A percentile compares a stretch with the other conserved stretches of the same genome.
Evolutionary conservation across 345 rosid genomes (phyloP).

Genomic region (Salix viminalis): DNA sequence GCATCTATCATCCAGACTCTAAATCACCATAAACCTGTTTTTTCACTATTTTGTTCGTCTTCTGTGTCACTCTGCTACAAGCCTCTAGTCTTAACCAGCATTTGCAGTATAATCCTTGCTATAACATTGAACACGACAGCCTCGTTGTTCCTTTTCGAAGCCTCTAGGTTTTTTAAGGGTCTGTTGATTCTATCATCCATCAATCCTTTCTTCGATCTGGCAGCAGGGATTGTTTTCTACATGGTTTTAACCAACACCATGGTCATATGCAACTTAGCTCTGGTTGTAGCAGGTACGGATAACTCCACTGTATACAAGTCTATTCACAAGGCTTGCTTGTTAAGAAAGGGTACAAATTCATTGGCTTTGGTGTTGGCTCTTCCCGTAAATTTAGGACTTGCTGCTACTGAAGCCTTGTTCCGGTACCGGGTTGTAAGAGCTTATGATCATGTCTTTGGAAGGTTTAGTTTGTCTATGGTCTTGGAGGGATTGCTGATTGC

Average conservation of each 20-base stretch:
- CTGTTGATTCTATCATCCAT: neutral
- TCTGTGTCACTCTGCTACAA: neutral
- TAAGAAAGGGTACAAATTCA: conserved; percentile 18
- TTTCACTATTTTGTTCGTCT: conserved; percentile 2
- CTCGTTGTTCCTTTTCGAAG: conserved; percentile 2
- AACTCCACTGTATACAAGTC: conserved; percentile 18
- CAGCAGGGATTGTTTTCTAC: neutral
- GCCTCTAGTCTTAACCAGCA: conserved; percentile 24
- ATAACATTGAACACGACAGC: conserved; percentile 8
- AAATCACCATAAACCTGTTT: conserved; percentile 8
- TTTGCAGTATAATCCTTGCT: conserved; percentile 18
- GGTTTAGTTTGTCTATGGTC: conserved; percentile 8
- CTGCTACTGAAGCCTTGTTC: conserved; percentile 31
- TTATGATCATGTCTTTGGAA: neutral
- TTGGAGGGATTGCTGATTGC: conserved; percentile 33
- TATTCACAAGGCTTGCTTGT: conserved; percentile 20
- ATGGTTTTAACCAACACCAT: neutral
- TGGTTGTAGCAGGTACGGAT: conserved; percentile 26
- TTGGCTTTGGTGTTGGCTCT: conserved; percentile 25
- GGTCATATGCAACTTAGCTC: conserved; percentile 30
- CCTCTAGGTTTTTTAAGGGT: conserved; percentile 1
- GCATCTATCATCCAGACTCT: conserved; percentile 27
- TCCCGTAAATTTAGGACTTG: conserved; percentile 28
- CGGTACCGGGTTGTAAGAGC: conserved; percentile 21
- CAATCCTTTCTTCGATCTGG: neutral